A percentile compares a stretch with the other conserved stretches of the same genome.
Evolutionary conservation across 2,329 filamentous ascomycete species (phyloP).

Genomic region (Ophioceras dolichostomum): DNA sequence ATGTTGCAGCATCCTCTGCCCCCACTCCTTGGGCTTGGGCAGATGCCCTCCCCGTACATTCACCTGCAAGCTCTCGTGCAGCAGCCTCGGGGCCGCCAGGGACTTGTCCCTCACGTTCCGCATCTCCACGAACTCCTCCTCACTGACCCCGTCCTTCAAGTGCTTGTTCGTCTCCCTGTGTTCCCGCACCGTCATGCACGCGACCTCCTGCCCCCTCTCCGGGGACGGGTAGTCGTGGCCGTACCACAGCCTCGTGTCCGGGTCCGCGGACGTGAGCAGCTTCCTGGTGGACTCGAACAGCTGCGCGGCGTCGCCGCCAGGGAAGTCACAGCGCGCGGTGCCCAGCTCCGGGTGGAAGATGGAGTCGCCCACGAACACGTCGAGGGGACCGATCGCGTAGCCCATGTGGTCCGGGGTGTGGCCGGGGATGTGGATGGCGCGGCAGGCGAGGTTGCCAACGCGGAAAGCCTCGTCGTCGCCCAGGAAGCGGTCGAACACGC

Average conservation of each 20-base stretch:
- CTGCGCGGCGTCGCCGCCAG: conserved; percentile 30
- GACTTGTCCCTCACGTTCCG: conserved; percentile 28
- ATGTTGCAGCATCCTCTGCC: not conserved
- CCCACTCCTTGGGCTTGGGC: conserved; percentile 13
- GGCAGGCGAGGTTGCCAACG: conserved; percentile 32
- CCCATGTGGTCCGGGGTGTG: conserved; percentile 50
- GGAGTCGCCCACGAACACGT: conserved; percentile 40
- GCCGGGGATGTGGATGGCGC: conserved; percentile 42
- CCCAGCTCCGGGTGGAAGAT: conserved; percentile 40
- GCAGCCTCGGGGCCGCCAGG: conserved; percentile 29
- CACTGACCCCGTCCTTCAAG: conserved; percentile 24
- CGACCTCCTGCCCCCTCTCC: conserved; percentile 15
- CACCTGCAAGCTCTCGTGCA: conserved; percentile 38
- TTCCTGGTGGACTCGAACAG: conserved; percentile 30
- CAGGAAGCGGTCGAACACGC: conserved; percentile 39
- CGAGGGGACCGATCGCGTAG: conserved; percentile 35
- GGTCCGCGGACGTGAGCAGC: conserved; percentile 25
- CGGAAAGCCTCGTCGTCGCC: conserved; percentile 39
- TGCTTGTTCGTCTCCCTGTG: conserved; percentile 36
- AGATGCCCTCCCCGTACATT: conserved; percentile 37
- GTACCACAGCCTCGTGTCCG: conserved; percentile 34
- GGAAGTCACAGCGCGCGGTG: conserved; percentile 41
- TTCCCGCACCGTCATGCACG: conserved; percentile 30
- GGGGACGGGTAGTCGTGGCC: conserved; percentile 38
- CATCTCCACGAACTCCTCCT: conserved; percentile 31